Percentiles rank a stretch among this genome's conserved stretches.
Conservation (phyloP, 1,284 basidiomycete genomes). For the Grifola frondosa region DNA sequence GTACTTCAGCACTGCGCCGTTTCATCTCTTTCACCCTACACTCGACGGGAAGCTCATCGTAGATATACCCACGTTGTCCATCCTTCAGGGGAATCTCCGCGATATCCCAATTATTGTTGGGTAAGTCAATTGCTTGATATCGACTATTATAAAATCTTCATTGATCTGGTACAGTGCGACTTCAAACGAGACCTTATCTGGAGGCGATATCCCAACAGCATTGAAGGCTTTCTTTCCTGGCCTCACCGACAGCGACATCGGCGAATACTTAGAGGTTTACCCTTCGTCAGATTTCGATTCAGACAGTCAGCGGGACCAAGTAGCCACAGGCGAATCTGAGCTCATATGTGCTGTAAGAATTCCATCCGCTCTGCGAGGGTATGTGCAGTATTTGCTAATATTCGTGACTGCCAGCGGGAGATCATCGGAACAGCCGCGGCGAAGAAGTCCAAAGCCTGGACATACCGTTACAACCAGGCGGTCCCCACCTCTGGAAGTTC, state of each 20-base stretch:
- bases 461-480: slow-evolving; percentile 57
- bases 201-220: slow-evolving; percentile 37
- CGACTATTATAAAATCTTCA: background rate
- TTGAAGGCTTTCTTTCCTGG: slow-evolving; percentile 45
- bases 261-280: slow-evolving; percentile 40
- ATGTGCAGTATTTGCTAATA: background rate
- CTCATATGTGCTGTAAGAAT: slow-evolving; percentile 49
- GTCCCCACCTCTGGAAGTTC: slow-evolving; percentile 41
- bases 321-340: slow-evolving; percentile 48
- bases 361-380: background rate
- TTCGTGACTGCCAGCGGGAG: slow-evolving; percentile 35
- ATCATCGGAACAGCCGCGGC: slow-evolving; percentile 43
- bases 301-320: slow-evolving; percentile 39
- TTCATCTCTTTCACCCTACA: slow-evolving; percentile 41
- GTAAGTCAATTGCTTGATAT: too few species aligned
- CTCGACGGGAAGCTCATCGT: slow-evolving; percentile 50
- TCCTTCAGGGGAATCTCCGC: slow-evolving; percentile 44
- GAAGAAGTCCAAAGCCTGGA: slow-evolving; percentile 39
- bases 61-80: slow-evolving; percentile 45
- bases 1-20: slow-evolving; percentile 37
- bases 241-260: slow-evolving; percentile 39
- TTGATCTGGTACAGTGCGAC: slow-evolving; percentile 40
- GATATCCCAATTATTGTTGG: slow-evolving; percentile 58
- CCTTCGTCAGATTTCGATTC: slow-evolving; percentile 41
- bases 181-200: slow-evolving; percentile 53